phyloP scores from a whole-genome alignment of 2,329 filamentous ascomycete genomes.

The Cadophora gregata region DNA sequence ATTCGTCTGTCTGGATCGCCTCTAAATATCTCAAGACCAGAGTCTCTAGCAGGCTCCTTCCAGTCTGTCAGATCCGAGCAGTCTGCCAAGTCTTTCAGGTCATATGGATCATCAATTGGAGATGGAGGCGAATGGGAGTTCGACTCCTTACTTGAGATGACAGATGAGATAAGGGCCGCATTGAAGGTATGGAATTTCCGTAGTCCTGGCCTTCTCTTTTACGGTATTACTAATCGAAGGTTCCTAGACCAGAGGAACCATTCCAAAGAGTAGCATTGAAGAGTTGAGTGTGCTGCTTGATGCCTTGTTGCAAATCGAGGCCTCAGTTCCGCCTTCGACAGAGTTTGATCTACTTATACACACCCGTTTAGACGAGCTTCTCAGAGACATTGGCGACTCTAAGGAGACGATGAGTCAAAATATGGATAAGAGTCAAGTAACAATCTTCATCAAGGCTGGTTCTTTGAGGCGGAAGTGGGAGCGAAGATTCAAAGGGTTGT shows the following conservation, averaged over 20 bases:
- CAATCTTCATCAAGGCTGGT: slow-evolving; percentile 15
- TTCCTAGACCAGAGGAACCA: slow-evolving; percentile 3
- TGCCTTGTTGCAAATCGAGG: slow-evolving; percentile 1
- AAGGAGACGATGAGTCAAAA: background rate
- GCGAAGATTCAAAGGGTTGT: slow-evolving; percentile 28
- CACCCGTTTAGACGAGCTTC: slow-evolving; percentile 32
- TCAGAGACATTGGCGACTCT: slow-evolving; percentile 29
- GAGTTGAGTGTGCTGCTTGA: slow-evolving; percentile 1
- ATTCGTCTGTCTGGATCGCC: background rate
- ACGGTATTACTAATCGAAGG: background rate
- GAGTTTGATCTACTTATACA: slow-evolving; percentile 24
- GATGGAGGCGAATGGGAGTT: slow-evolving; percentile 23
- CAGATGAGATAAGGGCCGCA: slow-evolving; percentile 20
- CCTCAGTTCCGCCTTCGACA: slow-evolving; percentile 9
- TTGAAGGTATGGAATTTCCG: slow-evolving; percentile 6
- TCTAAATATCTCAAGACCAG: slow-evolving; percentile 4
- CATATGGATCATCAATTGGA: slow-evolving; percentile 12
- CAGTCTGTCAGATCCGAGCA: slow-evolving; percentile 3
- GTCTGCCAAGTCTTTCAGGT: background rate
- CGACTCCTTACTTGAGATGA: slow-evolving; percentile 14
- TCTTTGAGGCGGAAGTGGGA: slow-evolving; percentile 34
- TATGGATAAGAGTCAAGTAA: slow-evolving; percentile 12
- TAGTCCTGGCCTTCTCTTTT: background rate
- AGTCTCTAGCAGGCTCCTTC: slow-evolving; percentile 1
- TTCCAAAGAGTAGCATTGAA: background rate